Evolutionary conservation across 768 basidiomycete genomes (phyloP).

Genomic region (Naganishia randhawae): DNA sequence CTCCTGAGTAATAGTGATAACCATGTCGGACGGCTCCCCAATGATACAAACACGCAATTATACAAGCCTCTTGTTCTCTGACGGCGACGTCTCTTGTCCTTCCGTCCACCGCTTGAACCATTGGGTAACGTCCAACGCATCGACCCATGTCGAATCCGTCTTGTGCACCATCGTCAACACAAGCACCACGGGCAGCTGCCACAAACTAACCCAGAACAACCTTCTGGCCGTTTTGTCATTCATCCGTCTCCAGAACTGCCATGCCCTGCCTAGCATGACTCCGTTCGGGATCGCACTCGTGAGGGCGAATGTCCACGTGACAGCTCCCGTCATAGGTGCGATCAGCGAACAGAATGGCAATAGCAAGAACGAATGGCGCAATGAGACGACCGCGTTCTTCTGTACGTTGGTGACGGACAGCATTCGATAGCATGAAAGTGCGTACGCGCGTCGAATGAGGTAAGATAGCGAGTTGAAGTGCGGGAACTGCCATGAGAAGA

Average conservation of each 20-base stretch:
- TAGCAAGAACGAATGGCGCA: conserved; percentile 69
- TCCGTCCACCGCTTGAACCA: conserved; percentile 10
- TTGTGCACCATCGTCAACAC: conserved; percentile 95
- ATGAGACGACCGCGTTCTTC: conserved; percentile 77
- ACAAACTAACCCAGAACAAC: conserved; percentile 75
- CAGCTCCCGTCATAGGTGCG: conserved; percentile 82
- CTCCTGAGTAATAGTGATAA: not conserved
- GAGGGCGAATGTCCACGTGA: conserved; percentile 82
- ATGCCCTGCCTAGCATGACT: conserved; percentile 66
- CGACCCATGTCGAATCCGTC: conserved; percentile 29
- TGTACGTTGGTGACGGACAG: conserved; percentile 71
- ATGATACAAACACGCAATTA: not conserved
- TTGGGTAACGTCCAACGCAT: conserved; percentile 3
- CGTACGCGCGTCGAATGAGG: conserved; percentile 79
- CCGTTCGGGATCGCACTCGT: conserved; percentile 73
- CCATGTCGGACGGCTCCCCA: not conserved
- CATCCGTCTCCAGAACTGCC: conserved; percentile 67
- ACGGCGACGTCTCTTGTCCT: not conserved
- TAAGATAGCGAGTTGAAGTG: conserved; percentile 94
- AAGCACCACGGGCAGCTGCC: conserved; percentile 84
- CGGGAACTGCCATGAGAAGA: conserved; percentile 98
- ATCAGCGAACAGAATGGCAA: conserved; percentile 73
- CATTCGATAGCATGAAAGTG: conserved; percentile 91
- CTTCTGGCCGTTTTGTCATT: conserved; percentile 60
- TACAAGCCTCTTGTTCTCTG: conserved; percentile 6